Base-by-base conservation (phyloP, 2,329 filamentous ascomycete genomes). In the Ramularia collo-cygni region DNA sequence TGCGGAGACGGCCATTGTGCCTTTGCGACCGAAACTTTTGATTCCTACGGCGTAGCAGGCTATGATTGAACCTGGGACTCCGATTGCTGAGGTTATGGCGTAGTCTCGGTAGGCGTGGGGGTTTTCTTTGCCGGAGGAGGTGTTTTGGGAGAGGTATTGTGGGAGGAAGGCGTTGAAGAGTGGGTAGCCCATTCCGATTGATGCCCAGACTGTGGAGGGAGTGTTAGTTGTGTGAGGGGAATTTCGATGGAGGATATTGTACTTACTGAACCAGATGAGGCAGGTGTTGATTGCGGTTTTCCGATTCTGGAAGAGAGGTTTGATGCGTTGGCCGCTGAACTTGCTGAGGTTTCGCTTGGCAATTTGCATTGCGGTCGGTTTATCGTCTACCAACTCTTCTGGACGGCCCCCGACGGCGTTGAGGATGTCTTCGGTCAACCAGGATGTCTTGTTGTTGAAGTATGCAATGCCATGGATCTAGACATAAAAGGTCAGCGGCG, bases 131-230 rank as follows among this genome's bases (percentile, higher is more conserved):
- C 32, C 42, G 6, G 52, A 55, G 8, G 67, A 67, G 17, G 76
- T 73, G 40, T 78, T 74, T 17, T 38, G 37, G 16, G 79, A 76
- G 43, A 93, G 76, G 57, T 92, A 92, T 52, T 92, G 84, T 0
- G 87, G 87, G n/a, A 94, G 72, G 64, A 93, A 93, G 37, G 84
- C 83, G 62, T 92, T 92, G 74, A 90, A 94, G 2, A 94, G 75
- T 1, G 85, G 86, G 56, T 90, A 93, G 2, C 81, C 85, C 77
- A 93, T 83, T 44, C 86, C 86, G 6, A 44, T 40, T 12, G 40
- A 37, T 28, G 52, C 52, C 54, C 53, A 57, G 59, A 79, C n/a
- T n/a, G n/a, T n/a, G n/a, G n/a, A n/a, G n/a, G n/a, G n/a, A n/a
- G n/a, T n/a, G n/a, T n/a, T n/a, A n/a, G n/a, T n/a, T n/a, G n/a